Conservation (phyloP, 768 basidiomycete genomes). For the Serendipita vermifera region DNA sequence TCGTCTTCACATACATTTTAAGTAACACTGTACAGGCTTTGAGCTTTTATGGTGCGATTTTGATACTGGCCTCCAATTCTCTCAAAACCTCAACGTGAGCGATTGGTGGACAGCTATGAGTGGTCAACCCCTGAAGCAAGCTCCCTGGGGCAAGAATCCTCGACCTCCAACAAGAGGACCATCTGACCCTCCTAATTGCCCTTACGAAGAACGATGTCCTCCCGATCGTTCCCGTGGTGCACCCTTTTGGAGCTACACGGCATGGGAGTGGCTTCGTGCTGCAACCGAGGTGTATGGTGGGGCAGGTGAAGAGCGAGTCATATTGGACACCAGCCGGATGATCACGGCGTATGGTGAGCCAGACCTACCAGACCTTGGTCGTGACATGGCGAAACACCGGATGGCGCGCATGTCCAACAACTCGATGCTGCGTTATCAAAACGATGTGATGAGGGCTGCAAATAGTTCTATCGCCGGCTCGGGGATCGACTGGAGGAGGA, state of each 20-base stretch:
- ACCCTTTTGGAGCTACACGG: too few species aligned
- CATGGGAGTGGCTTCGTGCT: neutral
- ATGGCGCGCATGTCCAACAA: neutral
- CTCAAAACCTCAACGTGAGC: slow-evolving; percentile 20
- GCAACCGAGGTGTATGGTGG: neutral
- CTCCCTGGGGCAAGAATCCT: neutral
- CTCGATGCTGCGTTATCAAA: neutral
- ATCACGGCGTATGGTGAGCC: neutral
- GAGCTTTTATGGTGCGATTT: slow-evolving; percentile 23
- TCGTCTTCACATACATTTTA: too few species aligned
- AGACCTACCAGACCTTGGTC: neutral
- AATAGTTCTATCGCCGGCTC: neutral
- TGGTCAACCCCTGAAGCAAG: neutral
- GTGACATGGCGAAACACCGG: neutral
- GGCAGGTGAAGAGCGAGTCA: neutral
- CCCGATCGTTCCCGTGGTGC: too few species aligned
- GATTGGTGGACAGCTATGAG: neutral
- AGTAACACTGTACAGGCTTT: too few species aligned
- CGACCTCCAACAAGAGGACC: too few species aligned
- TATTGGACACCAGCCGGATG: neutral
- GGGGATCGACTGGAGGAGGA: neutral
- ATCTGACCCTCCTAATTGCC: too few species aligned
- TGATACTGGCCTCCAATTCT: slow-evolving; percentile 14
- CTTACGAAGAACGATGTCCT: too few species aligned
- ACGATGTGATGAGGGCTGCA: neutral